These are phyloP conservation scores for Mrakia blollopis DNA, from an alignment of 768 basidiomycete genomes.

Conservation along the genomic window DNA sequence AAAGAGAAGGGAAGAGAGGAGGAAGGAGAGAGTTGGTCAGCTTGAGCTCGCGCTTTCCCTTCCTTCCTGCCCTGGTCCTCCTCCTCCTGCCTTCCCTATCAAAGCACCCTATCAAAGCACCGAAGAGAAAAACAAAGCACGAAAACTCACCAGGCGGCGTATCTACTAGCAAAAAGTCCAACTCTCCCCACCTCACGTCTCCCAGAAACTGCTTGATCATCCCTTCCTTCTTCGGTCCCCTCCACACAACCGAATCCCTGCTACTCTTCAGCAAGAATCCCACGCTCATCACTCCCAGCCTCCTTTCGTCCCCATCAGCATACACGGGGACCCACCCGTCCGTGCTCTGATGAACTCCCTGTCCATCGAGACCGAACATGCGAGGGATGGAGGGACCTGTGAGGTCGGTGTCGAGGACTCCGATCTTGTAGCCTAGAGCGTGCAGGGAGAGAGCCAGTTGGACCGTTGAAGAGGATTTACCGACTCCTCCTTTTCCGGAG, in stretches of 20 bases:
- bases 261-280: slow-evolving; percentile 87
- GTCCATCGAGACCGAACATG: slow-evolving; percentile 85
- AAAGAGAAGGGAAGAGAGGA: not conserved
- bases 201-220: slow-evolving; percentile 95
- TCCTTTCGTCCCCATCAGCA: slow-evolving; percentile 67
- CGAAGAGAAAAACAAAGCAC: not conserved
- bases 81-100: not conserved
- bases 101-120: not conserved
- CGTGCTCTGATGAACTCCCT: slow-evolving; percentile 84
- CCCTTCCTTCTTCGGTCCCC: slow-evolving; percentile 96
- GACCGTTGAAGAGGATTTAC: slow-evolving; percentile 89
- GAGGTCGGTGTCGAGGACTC: slow-evolving; percentile 89
- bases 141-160: slow-evolving; percentile 80
- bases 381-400: slow-evolving; percentile 92
- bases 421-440: slow-evolving; percentile 66
- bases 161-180: slow-evolving; percentile 89
- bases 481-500: slow-evolving; percentile 93
- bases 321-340: slow-evolving; percentile 98
- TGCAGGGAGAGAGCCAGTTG: slow-evolving; percentile 87
- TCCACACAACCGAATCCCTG: slow-evolving; percentile 92
- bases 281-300: slow-evolving; percentile 92
- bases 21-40: not conserved
- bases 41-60: not conserved
- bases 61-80: not conserved
- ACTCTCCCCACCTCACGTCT: slow-evolving; percentile 90